Evolutionary conservation across 352 stramenopile genomes (phyloP), one percentile per base, ranked within the genome.

Genomic region (Globisporangium iwayamae): DNA sequence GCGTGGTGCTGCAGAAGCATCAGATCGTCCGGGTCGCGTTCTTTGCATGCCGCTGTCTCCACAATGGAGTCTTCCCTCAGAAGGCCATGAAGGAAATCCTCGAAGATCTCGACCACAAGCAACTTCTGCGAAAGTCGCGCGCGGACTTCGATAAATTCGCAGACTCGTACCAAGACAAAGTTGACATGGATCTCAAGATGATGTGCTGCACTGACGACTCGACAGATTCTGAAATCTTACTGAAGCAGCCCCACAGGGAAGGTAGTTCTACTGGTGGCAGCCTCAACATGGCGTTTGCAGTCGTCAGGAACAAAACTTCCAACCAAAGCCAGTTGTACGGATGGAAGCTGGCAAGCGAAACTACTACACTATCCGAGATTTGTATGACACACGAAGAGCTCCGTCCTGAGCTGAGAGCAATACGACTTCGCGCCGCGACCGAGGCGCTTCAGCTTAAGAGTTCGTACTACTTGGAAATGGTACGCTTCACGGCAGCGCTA

Each of bases 31-130:
- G 58, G 13, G 36, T 63, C 32, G 46, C 39, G 16, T 57, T 54
- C 46, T 63, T 63, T 3, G 46, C 48, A 28, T 63, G 46, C n/a
- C 18, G 11, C 1, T 46, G 56, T 30, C 48, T 56, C 4, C 58
- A 30, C 25, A 61, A 60, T 30, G 68, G 65, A 5, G 46, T 71
- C 8, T 74, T 72, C 41, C 59, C 61, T 5, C 68, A 69, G 43
- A 74, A 71, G 34, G 69, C 51, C 30, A 61, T 74, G 38, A 62
- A 66, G 2, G 68, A 74, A 36, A 47, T 74, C 16, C 46, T 74
- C 0, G 20, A 51, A 11, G 68, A 74, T 53, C 43, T 74, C 1
- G 46, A 56, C 7, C n/a, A 7, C 34, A 65, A 59, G 34, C 36
- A 20, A 2, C 32, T 74, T 22, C 22, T 74, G 22, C 46, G 47